phyloP scores from a whole-genome alignment of 1,284 basidiomycete species.

The Bondarzewia mesenterica region DNA sequence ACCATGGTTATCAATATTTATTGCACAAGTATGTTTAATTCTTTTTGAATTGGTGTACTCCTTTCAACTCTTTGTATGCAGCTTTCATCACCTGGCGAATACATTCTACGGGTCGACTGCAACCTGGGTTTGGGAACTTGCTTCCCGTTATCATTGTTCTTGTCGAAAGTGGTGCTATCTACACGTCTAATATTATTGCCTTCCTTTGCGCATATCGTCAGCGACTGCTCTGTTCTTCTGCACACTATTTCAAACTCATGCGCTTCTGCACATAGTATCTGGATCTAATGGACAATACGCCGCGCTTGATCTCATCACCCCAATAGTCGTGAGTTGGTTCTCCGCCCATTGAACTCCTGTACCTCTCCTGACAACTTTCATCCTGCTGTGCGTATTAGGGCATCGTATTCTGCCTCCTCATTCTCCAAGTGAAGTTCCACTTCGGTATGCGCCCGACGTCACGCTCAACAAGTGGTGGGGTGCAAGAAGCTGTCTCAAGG shows the following conservation, averaged over 20 bases:
- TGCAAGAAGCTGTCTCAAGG: not conserved
- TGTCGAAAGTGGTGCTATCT: constrained; percentile 1
- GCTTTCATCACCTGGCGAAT: not conserved
- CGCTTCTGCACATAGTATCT: too few relatives aligned
- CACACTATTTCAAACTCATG: too few relatives aligned
- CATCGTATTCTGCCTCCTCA: not conserved
- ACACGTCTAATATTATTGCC: not conserved
- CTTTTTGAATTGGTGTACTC: too few relatives aligned
- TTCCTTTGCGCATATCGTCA: not conserved
- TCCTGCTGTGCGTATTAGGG: not conserved
- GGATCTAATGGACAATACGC: not conserved
- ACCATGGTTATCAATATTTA: constrained; percentile 1
- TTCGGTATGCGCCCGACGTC: not conserved
- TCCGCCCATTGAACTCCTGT: not conserved
- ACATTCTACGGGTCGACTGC: not conserved
- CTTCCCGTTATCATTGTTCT: not conserved
- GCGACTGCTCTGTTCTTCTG: not conserved
- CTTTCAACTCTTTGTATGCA: too few relatives aligned
- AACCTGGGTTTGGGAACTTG: not conserved
- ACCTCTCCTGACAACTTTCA: not conserved
- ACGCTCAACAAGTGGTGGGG: not conserved
- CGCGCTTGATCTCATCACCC: not conserved
- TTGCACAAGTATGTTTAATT: not conserved
- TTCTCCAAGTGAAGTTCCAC: not conserved
- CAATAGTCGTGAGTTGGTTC: not conserved